Evolutionary conservation across 192 early-diverging fungal species (phyloP), one percentile per base, ranked within the genome.

Genomic region (Entomortierella beljakovae): DNA sequence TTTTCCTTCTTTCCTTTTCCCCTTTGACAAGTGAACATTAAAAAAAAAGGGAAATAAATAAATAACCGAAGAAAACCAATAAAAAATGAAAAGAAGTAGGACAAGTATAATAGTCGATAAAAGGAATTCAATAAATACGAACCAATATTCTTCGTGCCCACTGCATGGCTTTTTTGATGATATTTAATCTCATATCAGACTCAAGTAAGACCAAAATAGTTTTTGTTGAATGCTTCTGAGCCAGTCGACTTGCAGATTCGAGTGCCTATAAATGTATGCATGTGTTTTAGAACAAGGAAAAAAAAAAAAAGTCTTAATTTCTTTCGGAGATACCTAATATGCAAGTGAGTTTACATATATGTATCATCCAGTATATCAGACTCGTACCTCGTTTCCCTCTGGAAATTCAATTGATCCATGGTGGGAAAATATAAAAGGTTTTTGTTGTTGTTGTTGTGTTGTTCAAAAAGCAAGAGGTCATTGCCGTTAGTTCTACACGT

Each of bases 81-180:
- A 40, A 40, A 13, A 40, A 13, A 40, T 6, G 13, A 9, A 5
- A 28, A 28, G 26, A 31, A 28, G 9, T 10, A 55, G 3, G 28
- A 28, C 53, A 25, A 22, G 31, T 37, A 42, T 18, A 20, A 35
- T 9, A 33, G 8, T 31, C 9, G 54, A 29, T n/a, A 33, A 28
- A 68, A 38, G 9, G 50, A 4, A 37, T n/a, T n/a, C n/a, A n/a
- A n/a, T n/a, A n/a, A n/a, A n/a, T n/a, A 59, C 75, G 42, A 49
- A 79, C 75, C 67, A 79, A 54, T 61, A 46, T 79, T 31, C 7
- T 64, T 64, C 55, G 66, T 11, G 51, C n/a, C 67, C 61, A 64
- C 35, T 70, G 67, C 60, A 70, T 60, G 67, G 61, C 32, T 31
- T 28, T 64, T 50, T 59, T 32, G 50, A 38, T 37, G 61, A 51